These are phyloP conservation scores for Soucietia sequanensis DNA, from an alignment of 805 yeast genomes.

Conservation along the genomic window DNA sequence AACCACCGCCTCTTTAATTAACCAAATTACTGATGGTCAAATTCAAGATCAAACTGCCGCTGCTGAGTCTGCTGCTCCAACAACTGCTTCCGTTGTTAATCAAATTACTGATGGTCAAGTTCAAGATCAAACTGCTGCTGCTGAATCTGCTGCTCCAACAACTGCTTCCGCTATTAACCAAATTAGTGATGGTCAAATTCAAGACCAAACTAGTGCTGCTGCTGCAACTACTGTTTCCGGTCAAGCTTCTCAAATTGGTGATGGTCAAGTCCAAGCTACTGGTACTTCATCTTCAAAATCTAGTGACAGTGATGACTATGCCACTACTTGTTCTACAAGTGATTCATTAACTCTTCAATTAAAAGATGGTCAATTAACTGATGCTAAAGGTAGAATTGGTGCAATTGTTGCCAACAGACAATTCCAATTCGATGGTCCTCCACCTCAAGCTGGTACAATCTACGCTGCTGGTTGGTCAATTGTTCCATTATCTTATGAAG, in stretches of 20 bases:
- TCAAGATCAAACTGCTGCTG: conserved; percentile 20
- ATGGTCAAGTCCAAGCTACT: conserved; percentile 38
- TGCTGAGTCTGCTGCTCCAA: conserved; percentile 4
- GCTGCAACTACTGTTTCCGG: conserved; percentile 10
- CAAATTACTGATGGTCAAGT: conserved; percentile 39
- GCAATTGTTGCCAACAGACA: conserved; percentile 80
- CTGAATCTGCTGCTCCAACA: conserved; percentile 30
- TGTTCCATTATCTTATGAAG: conserved; percentile 22
- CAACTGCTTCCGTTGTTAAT: conserved; percentile 21
- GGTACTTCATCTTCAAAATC: conserved; percentile 18
- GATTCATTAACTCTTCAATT: conserved; percentile 57
- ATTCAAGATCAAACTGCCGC: conserved; percentile 26
- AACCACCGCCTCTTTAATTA: conserved; percentile 20
- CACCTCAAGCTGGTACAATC: conserved; percentile 75
- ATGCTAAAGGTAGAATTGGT: conserved; percentile 66
- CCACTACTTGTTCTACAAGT: conserved; percentile 42
- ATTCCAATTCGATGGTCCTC: conserved; percentile 75
- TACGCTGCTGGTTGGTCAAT: conserved; percentile 63
- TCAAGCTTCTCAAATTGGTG: conserved; percentile 23
- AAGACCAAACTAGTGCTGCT: conserved; percentile 7
- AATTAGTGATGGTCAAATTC: conserved; percentile 42
- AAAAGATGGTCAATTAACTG: conserved; percentile 51
- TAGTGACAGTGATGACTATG: conserved; percentile 23
- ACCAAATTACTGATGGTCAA: conserved; percentile 34
- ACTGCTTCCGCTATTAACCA: conserved; percentile 41